phyloP scores from a whole-genome alignment of 179 eudicot species.

The Silene vulgaris region DNA sequence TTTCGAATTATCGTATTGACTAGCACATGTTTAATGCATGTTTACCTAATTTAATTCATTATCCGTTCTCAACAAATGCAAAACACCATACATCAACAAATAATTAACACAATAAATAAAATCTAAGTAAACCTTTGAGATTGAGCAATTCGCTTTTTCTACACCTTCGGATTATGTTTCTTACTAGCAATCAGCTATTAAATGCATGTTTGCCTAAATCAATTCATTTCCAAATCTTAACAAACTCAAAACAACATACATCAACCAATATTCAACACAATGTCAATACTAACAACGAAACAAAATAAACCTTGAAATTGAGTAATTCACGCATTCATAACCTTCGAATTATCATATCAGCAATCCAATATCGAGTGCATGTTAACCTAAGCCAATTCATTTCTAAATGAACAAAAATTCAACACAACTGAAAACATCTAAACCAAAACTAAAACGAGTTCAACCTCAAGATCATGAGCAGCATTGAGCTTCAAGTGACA shows the following conservation, averaged over 20 bases:
- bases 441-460: background rate
- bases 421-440: too few relatives aligned
- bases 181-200: background rate
- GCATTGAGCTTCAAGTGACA: too few relatives aligned
- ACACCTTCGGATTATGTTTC: background rate
- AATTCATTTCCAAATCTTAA: background rate
- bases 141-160: background rate
- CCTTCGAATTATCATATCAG: background rate
- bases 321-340: background rate
- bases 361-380: background rate
- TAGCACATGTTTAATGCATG: background rate
- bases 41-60: background rate
- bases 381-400: background rate
- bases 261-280: background rate
- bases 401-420: too few relatives aligned
- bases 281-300: background rate
- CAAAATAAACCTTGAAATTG: background rate
- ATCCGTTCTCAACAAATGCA: background rate
- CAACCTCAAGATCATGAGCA: too few relatives aligned
- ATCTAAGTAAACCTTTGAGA: background rate
- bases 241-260: background rate
- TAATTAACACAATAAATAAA: background rate
- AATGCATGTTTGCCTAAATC: background rate
- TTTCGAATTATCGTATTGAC: background rate
- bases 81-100: background rate